Evolutionary conservation across 78 protist genomes (phyloP), one percentile per base, ranked within the genome.

Genomic region (Polysphondylium violaceum): DNA sequence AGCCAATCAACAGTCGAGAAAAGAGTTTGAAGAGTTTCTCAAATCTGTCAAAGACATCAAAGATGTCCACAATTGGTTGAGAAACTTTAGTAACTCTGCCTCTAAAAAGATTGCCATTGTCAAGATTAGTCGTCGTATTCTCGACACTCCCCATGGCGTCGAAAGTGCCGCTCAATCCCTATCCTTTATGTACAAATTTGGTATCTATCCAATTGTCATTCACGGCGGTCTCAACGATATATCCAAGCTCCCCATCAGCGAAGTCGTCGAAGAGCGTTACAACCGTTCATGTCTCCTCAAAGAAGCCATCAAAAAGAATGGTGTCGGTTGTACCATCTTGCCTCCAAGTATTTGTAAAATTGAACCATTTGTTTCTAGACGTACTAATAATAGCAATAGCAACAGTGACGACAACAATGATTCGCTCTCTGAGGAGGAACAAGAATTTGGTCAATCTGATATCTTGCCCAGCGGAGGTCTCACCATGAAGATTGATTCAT

Each of bases 221-320:
- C 88, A 78, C 36, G 88, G 88, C 36, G 88, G 88, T 78, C 72
- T 78, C 41, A 78, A 78, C 25, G 88, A 78, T 51, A 78, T 78
- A 14, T 27, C 76, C 2, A 68, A 69, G 5, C 33, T 78, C 2
- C 76, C 74, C 29, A 63, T 31, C 9, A 36, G 41, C n/a, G 60
- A 78, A 51, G 88, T 78, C 0, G 72, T 78, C 16, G 14, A 51
- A 44, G 76, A 78, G 41, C 88, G 88, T 78, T 9, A 75, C 11
- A 35, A n/a, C 23, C 47, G 88, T 44, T 64, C 76, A 2, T 74
- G 76, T 0, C 29, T 16, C 11, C 51, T 78, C 0, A 78, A 78
- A 36, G 88, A 78, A 12, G 88, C 88, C 7, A 78, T 78, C 23
- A 78, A 78, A 38, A 78, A 65, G 75, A 78, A 78, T 78, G 88